Evolutionary conservation across 306 rosid species (phyloP), one percentile per base, ranked within the genome.

Genomic region (Oxytropis ochrocephala): DNA sequence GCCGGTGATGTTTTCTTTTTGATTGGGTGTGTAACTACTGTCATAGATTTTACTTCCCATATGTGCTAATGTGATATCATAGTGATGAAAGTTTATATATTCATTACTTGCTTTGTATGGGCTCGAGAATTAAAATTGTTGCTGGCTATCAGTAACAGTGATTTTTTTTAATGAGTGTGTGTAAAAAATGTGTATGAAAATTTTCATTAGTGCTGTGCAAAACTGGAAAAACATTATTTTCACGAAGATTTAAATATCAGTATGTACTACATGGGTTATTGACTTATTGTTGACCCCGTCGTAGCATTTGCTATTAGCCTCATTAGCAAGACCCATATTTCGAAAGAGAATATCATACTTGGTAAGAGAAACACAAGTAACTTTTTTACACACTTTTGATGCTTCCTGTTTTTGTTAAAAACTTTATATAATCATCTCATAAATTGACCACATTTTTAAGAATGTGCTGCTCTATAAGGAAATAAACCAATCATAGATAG

Each of bases 251-350:
- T 11, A 35, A 42, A 43, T 79, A 16, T 43, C 36, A 19, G 30
- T 51, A 43, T 33, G 29, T 2, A 24, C 29, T 4, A 24, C 2
- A 6, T 21, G 39, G 39, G 42, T 48, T 30, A 33, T 35, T 58
- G 44, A 54, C 68, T 59, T 43, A 35, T 46, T 64, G 44, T 62
- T 68, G 36, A 41, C 68, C 6, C 46, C 53, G 19, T 32, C 41
- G 73, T 11, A 49, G 39, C 61, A 58, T 48, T 61, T 72, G 51
- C 36, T 65, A 51, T 60, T 59, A 48, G 65, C n/a, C 61, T 68
- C 35, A 17, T 68, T 5, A 44, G 57, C 27, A 29, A 41, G 54
- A 59, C 44, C 71, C 41, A 8, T 51, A 35, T 33, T 24, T 63
- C 30, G 46, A 57, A 64, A 44, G 70, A 72, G 59, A 72, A 60